Conservation (phyloP, 495 filamentous ascomycete species). For the Astrothelium macrocarpum region DNA sequence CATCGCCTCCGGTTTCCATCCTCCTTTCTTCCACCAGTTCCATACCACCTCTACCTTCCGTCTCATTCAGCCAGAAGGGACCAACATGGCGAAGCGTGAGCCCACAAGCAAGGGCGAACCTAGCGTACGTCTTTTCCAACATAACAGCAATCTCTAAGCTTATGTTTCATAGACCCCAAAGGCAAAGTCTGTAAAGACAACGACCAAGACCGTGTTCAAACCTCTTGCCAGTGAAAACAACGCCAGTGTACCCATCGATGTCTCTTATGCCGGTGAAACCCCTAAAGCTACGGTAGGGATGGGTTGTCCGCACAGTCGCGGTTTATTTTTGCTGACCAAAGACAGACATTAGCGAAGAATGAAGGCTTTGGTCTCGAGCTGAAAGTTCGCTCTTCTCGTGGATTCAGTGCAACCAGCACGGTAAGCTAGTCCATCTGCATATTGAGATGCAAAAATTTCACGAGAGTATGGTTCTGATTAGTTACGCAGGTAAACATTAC, state of each 20-base stretch:
- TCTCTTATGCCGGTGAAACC: constrained; percentile 8
- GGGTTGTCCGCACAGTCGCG: background rate
- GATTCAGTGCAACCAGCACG: constrained; percentile 15
- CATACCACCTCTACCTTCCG: background rate
- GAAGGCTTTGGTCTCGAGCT: constrained; percentile 9
- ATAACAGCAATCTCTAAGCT: background rate
- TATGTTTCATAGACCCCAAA: constrained; percentile 8
- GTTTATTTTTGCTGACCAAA: background rate
- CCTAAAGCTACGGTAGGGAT: constrained; percentile 6
- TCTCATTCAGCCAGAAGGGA: background rate
- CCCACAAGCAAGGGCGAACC: constrained; percentile 5
- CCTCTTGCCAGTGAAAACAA: constrained; percentile 1
- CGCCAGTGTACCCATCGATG: constrained; percentile 14
- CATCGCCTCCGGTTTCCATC: background rate
- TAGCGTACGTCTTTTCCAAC: background rate
- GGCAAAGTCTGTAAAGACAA: constrained; percentile 11
- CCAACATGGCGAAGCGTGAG: constrained; percentile 8
- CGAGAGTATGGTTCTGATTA: background rate
- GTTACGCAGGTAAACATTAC: constrained; percentile 6
- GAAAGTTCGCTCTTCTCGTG: constrained; percentile 14
- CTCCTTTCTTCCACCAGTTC: constrained; percentile 8
- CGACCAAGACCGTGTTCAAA: constrained; percentile 10
- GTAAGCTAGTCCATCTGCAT: constrained; percentile 6
- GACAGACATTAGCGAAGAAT: background rate
- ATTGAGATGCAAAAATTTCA: background rate